Conservation (phyloP, 306 rosid species). For the Hippophae tibetana region DNA sequence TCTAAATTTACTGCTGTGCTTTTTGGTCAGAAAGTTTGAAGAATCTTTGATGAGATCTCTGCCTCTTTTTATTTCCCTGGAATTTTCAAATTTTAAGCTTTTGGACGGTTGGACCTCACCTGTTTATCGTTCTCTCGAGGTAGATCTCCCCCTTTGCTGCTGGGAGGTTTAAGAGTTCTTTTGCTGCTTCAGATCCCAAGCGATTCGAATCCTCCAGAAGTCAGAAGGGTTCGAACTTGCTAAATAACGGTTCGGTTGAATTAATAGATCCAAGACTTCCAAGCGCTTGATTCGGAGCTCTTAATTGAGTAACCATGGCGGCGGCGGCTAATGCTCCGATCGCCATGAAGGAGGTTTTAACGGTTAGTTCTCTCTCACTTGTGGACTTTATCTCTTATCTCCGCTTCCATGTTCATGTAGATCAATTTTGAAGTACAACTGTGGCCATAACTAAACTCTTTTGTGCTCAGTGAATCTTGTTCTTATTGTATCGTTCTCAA, state of each 20-base stretch:
- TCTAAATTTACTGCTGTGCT: not conserved
- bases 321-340: constrained; percentile 86
- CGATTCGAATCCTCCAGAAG: constrained; percentile 33
- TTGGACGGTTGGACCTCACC: not conserved
- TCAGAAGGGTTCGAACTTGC: not conserved
- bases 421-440: constrained; percentile 22
- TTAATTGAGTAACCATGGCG: constrained; percentile 68
- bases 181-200: constrained; percentile 50
- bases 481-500: not conserved
- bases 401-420: constrained; percentile 5
- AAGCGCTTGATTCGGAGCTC: too few relatives aligned
- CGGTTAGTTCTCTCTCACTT: constrained; percentile 42
- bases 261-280: constrained; percentile 35
- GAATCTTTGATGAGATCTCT: constrained; percentile 13
- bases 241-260: constrained; percentile 20
- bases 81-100: constrained; percentile 30
- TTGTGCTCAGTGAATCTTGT: not conserved
- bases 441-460: constrained; percentile 3
- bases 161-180: constrained; percentile 30
- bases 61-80: constrained; percentile 16
- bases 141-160: constrained; percentile 21
- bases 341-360: constrained; percentile 88
- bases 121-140: constrained; percentile 12
- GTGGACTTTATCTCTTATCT: not conserved
- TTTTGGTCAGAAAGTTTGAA: too few relatives aligned